Conservation (phyloP, 257 asterid genomes). For the Ocimum tenuiflorum region DNA sequence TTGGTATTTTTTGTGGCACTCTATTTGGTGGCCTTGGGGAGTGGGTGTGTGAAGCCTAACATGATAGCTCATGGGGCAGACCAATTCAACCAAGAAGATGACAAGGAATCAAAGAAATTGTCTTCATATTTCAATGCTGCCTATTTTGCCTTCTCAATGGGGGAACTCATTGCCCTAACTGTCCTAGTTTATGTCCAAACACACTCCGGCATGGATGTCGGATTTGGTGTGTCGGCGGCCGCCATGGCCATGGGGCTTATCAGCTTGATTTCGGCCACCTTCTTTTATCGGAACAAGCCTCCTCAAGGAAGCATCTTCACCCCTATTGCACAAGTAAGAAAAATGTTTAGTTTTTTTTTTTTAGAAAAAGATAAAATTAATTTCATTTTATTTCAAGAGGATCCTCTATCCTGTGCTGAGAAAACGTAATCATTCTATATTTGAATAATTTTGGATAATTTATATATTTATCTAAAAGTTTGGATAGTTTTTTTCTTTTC, state of each 20-base stretch:
- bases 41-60: conserved; percentile 93
- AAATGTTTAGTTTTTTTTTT: neutral
- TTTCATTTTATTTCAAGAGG: too few species aligned
- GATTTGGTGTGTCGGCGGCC: conserved; percentile 82
- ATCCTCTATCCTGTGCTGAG: too few species aligned
- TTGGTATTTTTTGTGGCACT: conserved; percentile 68
- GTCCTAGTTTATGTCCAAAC: conserved; percentile 81
- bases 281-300: conserved; percentile 60
- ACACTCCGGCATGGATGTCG: conserved; percentile 95
- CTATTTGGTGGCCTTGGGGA: conserved; percentile 83
- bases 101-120: conserved; percentile 51
- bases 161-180: conserved; percentile 76
- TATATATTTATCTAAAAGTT: too few species aligned
- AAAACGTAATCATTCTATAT: too few species aligned
- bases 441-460: too few species aligned
- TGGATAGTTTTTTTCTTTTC: too few species aligned
- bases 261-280: conserved; percentile 48
- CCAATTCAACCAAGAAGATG: conserved; percentile 50
- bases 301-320: conserved; percentile 78
- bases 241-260: conserved; percentile 81
- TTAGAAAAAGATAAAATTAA: too few species aligned
- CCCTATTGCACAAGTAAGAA: conserved; percentile 69
- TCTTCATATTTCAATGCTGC: conserved; percentile 89
- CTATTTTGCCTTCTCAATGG: conserved; percentile 81
- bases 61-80: conserved; percentile 95